Percentiles rank a stretch among this genome's conserved stretches.
These are phyloP conservation scores for Graphilbum sp. DNA, from an alignment of 2,329 filamentous ascomycete species.

Conservation along the genomic window DNA sequence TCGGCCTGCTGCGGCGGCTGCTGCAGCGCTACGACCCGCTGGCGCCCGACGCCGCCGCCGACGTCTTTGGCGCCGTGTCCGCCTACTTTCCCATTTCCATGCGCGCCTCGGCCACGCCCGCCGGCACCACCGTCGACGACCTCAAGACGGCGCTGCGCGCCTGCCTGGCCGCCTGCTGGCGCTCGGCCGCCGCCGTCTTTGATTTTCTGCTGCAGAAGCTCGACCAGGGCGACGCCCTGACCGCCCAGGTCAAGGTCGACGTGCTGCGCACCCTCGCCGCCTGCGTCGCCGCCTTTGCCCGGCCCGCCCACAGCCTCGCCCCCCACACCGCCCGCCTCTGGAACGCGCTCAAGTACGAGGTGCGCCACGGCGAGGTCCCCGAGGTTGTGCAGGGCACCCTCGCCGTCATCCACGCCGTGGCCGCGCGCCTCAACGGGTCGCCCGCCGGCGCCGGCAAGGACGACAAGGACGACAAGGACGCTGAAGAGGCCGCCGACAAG, in stretches of 20 bases:
- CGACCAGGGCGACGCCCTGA: constrained; percentile 41
- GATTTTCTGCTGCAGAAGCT: constrained; percentile 40
- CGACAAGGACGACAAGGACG: too few relatives aligned
- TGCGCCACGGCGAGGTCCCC: constrained; percentile 42
- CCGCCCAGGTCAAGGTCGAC: constrained; percentile 41
- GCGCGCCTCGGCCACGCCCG: constrained; percentile 26
- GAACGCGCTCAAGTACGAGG: constrained; percentile 46
- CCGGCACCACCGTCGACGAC: constrained; percentile 37
- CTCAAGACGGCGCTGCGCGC: constrained; percentile 34
- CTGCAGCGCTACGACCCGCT: constrained; percentile 24
- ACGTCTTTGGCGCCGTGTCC: constrained; percentile 38
- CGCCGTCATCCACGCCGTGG: constrained; percentile 33
- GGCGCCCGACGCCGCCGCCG: constrained; percentile 27
- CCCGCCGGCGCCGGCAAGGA: constrained; percentile 14
- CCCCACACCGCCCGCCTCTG: constrained; percentile 36
- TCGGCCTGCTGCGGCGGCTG: constrained; percentile 29
- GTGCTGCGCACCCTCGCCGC: constrained; percentile 38
- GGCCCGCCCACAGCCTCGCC: constrained; percentile 27
- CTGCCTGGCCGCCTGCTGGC: constrained; percentile 36
- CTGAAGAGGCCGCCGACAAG: too few relatives aligned
- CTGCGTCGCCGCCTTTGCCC: constrained; percentile 32
- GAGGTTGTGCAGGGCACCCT: constrained; percentile 40
- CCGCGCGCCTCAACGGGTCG: constrained; percentile 19
- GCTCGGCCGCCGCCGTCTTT: constrained; percentile 27
- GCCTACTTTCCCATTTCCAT: constrained; percentile 46